phyloP scores from a whole-genome alignment of 495 filamentous ascomycete species.

The Coniosporium apollinis region DNA sequence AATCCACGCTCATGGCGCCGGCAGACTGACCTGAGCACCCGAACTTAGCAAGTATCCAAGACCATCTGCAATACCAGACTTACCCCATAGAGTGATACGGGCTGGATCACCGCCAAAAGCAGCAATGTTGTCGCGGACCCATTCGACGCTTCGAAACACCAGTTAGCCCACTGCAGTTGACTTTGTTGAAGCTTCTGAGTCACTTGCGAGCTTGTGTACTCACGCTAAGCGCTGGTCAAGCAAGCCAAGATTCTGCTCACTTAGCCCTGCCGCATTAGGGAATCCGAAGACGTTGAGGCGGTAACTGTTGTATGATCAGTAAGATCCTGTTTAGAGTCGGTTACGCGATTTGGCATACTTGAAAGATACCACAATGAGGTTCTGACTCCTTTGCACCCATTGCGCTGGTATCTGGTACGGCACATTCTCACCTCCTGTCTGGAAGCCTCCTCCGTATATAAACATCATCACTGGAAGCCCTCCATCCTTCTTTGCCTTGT shows the following conservation, averaged over 20 bases:
- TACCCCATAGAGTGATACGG: conserved; percentile 25
- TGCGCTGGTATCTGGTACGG: conserved; percentile 28
- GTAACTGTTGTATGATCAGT: conserved; percentile 21
- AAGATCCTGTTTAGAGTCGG: background rate
- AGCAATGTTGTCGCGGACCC: conserved; percentile 17
- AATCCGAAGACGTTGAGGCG: conserved; percentile 47
- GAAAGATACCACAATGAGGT: conserved; percentile 40
- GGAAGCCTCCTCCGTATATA: conserved; percentile 30
- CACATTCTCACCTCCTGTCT: conserved; percentile 25
- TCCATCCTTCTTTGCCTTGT: background rate
- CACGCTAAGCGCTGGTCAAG: conserved; percentile 42
- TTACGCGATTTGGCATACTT: conserved; percentile 20
- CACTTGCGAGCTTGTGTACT: background rate
- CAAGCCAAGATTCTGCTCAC: conserved; percentile 32
- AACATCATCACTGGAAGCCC: conserved; percentile 30
- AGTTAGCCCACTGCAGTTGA: conserved; percentile 29
- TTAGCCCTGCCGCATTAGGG: conserved; percentile 27
- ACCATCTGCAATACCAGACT: no score
- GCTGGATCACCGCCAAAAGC: conserved; percentile 46
- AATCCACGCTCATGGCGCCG: conserved; percentile 26
- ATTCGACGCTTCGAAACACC: conserved; percentile 19
- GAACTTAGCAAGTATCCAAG: no score
- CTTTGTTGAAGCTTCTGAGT: no score
- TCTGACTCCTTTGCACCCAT: conserved; percentile 26
- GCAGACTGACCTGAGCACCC: no score